Conservation (phyloP, 2,329 filamentous ascomycete species). For the Cercospora sojina region DNA sequence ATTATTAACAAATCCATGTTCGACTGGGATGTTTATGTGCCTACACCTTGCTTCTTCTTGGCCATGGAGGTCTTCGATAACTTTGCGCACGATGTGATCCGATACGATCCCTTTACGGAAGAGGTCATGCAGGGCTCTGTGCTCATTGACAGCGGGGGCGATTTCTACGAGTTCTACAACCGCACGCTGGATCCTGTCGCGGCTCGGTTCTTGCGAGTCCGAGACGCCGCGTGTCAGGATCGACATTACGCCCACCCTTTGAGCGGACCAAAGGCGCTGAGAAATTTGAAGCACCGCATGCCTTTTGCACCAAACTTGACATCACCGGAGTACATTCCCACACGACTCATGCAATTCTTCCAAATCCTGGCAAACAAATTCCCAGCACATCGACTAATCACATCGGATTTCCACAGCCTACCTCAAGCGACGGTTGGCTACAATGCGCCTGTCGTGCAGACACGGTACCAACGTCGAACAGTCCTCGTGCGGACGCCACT, state of each 20-base stretch:
- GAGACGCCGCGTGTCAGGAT: conserved; percentile 67
- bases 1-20: conserved; percentile 96
- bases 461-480: conserved; percentile 79
- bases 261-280: conserved; percentile 54
- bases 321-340: conserved; percentile 88
- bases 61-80: conserved; percentile 99
- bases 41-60: conserved; percentile 93
- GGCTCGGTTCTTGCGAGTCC: conserved; percentile 77
- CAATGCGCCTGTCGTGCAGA: conserved; percentile 95
- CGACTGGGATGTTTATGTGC: conserved; percentile 85
- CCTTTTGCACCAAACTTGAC: conserved; percentile 77
- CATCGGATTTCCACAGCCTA: conserved; percentile 85
- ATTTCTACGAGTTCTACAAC: conserved; percentile 94
- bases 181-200: conserved; percentile 78
- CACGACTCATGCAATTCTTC: conserved; percentile 94
- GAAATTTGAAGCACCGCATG: conserved; percentile 61
- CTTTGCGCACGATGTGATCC: conserved; percentile 90
- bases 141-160: conserved; percentile 77
- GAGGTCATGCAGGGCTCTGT: conserved; percentile 84
- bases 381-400: conserved; percentile 81
- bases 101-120: conserved; percentile 81
- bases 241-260: conserved; percentile 63
- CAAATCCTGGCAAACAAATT: conserved; percentile 85
- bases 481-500: conserved; percentile 88
- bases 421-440: conserved; percentile 79